Percentiles rank a stretch among this genome's conserved stretches.
Evolutionary conservation across 148 eudicot species (phyloP).

Genomic region (Fagopyrum esculentum): DNA sequence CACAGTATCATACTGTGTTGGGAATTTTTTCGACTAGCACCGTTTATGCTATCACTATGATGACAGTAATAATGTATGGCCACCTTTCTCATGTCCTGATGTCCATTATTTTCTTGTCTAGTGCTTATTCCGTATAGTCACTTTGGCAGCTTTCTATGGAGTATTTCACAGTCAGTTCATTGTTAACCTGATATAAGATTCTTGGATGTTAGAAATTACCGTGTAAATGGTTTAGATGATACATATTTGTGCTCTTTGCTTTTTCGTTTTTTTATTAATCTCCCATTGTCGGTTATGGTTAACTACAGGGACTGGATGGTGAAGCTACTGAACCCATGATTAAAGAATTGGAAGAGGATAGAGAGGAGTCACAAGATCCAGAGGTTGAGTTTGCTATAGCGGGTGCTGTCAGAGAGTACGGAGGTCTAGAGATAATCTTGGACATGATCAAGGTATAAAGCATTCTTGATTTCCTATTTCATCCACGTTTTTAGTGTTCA

Average conservation of each 20-base stretch:
- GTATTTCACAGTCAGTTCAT: background rate
- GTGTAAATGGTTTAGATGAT: background rate
- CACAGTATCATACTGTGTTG: background rate
- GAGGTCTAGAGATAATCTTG: constrained; percentile 87
- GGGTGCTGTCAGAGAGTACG: constrained; percentile 88
- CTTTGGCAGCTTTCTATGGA: background rate
- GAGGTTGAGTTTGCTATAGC: constrained; percentile 98
- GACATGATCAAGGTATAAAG: constrained; percentile 78
- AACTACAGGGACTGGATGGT: constrained; percentile 90
- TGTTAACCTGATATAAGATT: background rate
- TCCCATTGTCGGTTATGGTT: background rate
- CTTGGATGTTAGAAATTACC: background rate
- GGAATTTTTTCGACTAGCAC: background rate
- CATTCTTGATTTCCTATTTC: background rate
- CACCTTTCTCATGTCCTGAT: too few relatives aligned
- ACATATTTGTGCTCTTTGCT: background rate
- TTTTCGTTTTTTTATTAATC: background rate
- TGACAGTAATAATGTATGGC: too few relatives aligned
- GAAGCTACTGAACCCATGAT: constrained; percentile 99
- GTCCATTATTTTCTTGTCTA: background rate
- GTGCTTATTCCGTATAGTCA: background rate
- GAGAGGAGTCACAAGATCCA: constrained; percentile 99
- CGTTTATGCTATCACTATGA: too few relatives aligned
- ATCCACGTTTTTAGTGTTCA: background rate
- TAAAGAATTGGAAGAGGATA: constrained; percentile 95